Evolutionary conservation across 352 stramenopile genomes (phyloP).

Genomic region (Phytopythium aichiense): DNA sequence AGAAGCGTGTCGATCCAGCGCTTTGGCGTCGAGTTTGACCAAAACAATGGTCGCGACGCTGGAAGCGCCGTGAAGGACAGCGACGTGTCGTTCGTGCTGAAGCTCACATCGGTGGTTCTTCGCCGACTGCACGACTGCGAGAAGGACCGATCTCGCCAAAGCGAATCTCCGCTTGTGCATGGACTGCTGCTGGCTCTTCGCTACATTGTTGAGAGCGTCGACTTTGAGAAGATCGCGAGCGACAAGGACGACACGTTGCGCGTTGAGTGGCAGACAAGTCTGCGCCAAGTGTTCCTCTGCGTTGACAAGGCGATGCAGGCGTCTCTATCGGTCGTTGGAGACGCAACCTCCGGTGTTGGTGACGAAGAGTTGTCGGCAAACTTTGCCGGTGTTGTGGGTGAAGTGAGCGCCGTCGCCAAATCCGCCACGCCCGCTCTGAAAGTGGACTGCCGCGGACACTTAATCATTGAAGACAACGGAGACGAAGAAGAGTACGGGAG

Average conservation of each 20-base stretch:
- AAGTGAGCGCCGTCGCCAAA: conserved; percentile 56
- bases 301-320: conserved; percentile 61
- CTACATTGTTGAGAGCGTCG: conserved; percentile 68
- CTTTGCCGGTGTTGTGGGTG: conserved; percentile 58
- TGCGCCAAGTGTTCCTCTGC: conserved; percentile 45
- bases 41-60: conserved; percentile 4
- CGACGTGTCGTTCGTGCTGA: conserved; percentile 42
- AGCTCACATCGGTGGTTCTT: conserved; percentile 1
- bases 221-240: conserved; percentile 27
- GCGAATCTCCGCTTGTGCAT: conserved; percentile 70
- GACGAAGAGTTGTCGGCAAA: conserved; percentile 59
- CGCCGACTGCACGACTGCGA: conserved; percentile 29
- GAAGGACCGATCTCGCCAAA: conserved; percentile 19
- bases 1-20: conserved; percentile 43
- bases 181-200: conserved; percentile 70
- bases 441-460: conserved; percentile 77
- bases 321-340: conserved; percentile 66
- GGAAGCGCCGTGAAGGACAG: conserved; percentile 11
- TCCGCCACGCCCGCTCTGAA: conserved; percentile 48
- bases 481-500: conserved; percentile 35
- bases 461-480: conserved; percentile 53
- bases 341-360: conserved; percentile 61
- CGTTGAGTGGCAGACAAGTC: conserved; percentile 36
- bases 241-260: conserved; percentile 11
- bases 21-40: conserved; percentile 32